These are phyloP conservation scores for Melocanna baccifera DNA, from an alignment of 176 grass and related monocot genomes.

Conservation along the genomic window DNA sequence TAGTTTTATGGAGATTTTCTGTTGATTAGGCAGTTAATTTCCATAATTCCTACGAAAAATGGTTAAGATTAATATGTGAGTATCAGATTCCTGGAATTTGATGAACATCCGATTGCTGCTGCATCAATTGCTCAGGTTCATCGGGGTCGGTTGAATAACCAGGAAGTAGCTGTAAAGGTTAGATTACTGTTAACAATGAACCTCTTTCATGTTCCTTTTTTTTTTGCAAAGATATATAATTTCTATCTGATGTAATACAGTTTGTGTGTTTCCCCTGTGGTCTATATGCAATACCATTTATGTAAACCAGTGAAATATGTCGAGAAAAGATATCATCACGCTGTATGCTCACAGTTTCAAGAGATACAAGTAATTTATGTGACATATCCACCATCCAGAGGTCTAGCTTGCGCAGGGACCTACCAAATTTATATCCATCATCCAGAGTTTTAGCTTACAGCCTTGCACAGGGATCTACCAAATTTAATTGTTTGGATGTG, in stretches of 20 bases:
- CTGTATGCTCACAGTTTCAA: neutral
- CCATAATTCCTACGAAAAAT: slow-evolving; percentile 8
- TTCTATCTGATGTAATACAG: neutral
- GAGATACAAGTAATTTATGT: slow-evolving; percentile 1
- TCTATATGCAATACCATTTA: slow-evolving; percentile 1
- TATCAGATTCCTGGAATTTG: slow-evolving; percentile 85
- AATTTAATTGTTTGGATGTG: neutral
- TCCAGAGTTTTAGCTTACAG: neutral
- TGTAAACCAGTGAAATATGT: slow-evolving; percentile 7
- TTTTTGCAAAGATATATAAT: slow-evolving; percentile 1
- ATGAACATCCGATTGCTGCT: slow-evolving; percentile 91
- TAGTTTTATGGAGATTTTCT: slow-evolving; percentile 2
- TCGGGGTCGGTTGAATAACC: slow-evolving; percentile 61
- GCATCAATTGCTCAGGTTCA: slow-evolving; percentile 99
- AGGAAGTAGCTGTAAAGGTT: slow-evolving; percentile 94
- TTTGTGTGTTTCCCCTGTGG: slow-evolving; percentile 1
- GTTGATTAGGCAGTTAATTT: slow-evolving; percentile 24
- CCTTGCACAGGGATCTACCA: neutral
- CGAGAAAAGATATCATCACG: neutral
- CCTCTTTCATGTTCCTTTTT: slow-evolving; percentile 20
- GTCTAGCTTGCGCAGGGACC: slow-evolving; percentile 9
- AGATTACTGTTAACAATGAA: slow-evolving; percentile 28
- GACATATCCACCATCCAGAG: neutral
- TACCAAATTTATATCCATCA: slow-evolving; percentile 1
- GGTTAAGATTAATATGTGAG: slow-evolving; percentile 36